Conservation (phyloP, 768 basidiomycete genomes). For the Neoboletus subvelutipes region DNA sequence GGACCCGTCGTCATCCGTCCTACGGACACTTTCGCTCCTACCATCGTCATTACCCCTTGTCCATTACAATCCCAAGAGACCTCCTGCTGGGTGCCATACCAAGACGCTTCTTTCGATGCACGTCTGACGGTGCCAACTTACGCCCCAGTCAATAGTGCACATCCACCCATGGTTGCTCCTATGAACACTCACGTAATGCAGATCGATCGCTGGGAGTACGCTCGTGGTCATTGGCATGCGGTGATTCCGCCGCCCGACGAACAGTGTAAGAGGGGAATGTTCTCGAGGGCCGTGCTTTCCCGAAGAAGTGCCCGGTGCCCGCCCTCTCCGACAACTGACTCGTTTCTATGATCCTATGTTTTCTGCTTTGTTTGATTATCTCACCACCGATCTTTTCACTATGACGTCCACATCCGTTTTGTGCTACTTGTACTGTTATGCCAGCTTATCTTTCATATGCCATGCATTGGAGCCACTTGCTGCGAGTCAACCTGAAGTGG, state of each 20-base stretch:
- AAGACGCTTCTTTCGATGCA: slow-evolving; percentile 53
- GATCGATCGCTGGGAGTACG: slow-evolving; percentile 46
- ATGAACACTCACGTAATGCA: slow-evolving; percentile 22
- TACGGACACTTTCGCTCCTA: slow-evolving; percentile 42
- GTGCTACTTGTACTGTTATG: neutral
- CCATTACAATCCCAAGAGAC: slow-evolving; percentile 37
- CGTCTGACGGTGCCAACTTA: slow-evolving; percentile 51
- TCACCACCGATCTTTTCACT: neutral
- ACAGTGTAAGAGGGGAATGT: slow-evolving; percentile 45
- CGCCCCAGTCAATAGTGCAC: slow-evolving; percentile 45
- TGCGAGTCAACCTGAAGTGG: slow-evolving; percentile 7
- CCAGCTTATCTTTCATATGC: neutral
- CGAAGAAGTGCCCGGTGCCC: slow-evolving; percentile 4
- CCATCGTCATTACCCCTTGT: slow-evolving; percentile 53
- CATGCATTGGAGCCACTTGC: neutral
- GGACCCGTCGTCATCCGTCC: slow-evolving; percentile 33
- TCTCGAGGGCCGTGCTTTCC: slow-evolving; percentile 30
- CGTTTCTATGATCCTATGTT: neutral
- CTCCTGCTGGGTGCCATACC: slow-evolving; percentile 50
- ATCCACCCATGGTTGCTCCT: slow-evolving; percentile 42
- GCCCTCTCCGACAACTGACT: neutral
- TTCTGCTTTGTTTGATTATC: neutral
- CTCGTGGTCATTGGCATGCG: slow-evolving; percentile 54
- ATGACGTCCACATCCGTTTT: neutral
- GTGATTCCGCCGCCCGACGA: slow-evolving; percentile 47